Conservation (phyloP, 768 basidiomycete genomes). For the Cyathus striatus region DNA sequence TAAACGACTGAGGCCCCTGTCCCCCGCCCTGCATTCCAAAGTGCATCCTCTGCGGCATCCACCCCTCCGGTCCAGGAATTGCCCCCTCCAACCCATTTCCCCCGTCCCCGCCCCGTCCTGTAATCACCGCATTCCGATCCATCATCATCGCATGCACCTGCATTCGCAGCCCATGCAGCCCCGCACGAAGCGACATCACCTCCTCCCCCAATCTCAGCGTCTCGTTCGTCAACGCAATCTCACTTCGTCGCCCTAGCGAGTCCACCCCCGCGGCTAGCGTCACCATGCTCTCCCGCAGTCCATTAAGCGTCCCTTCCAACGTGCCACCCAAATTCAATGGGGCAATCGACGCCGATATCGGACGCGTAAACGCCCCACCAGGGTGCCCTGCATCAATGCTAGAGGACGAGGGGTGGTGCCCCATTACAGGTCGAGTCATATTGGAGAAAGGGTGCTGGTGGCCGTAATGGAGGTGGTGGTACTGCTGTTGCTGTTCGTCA, state of each 20-base stretch:
- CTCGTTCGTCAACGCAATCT: conserved; percentile 68
- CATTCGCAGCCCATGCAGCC: conserved; percentile 72
- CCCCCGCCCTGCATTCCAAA: conserved; percentile 1
- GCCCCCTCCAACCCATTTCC: conserved; percentile 1
- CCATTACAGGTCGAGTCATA: neutral
- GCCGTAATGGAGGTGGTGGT: neutral
- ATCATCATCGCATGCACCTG: conserved; percentile 80
- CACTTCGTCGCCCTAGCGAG: conserved; percentile 48
- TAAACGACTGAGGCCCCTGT: conserved; percentile 18
- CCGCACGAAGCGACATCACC: conserved; percentile 60
- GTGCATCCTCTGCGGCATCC: conserved; percentile 1
- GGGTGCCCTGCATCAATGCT: conserved; percentile 4
- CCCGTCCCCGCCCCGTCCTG: conserved; percentile 26
- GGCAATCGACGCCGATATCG: conserved; percentile 12
- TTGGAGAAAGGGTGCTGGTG: neutral
- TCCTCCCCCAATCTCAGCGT: conserved; percentile 70
- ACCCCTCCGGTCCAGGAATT: neutral
- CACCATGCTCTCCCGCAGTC: conserved; percentile 56
- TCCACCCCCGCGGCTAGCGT: conserved; percentile 53
- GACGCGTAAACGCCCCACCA: conserved; percentile 4
- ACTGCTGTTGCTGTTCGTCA: neutral
- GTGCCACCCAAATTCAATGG: conserved; percentile 60
- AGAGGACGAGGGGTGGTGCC: neutral
- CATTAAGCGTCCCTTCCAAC: conserved; percentile 55
- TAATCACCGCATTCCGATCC: conserved; percentile 62